Evolutionary conservation across 2,329 filamentous ascomycete genomes (phyloP), one percentile per base, ranked within the genome.

Genomic region (Xylariaceae sp.): DNA sequence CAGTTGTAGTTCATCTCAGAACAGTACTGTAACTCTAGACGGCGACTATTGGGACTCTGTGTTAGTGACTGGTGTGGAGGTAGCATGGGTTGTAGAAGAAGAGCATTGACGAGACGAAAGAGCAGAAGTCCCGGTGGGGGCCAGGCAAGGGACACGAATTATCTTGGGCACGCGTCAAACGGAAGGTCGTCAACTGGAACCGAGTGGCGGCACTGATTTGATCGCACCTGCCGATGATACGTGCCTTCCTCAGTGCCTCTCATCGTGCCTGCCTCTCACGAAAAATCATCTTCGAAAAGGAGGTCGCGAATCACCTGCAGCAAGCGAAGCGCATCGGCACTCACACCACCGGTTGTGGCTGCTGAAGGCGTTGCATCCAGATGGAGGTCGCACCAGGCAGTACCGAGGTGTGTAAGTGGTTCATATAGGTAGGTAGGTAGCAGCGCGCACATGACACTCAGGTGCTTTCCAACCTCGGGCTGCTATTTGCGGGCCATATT

Each of bases 1-100:
- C 53, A 60, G 54, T 50, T 58, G 61, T 56, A 45, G 58, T 54
- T 71, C 69, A 70, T 64, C 59, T 70, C 67, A 71, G 70, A 62
- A 63, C 66, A 59, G 9, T 45, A 11, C 42, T n/a, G 9, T 6
- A 45, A 45, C 42, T 45, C 3, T 45, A 4, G 42, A 45, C 9
- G 11, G 23, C 23, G 23, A 30, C 23, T 30, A 30, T 30, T 30
- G 23, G 23, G 23, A 30, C 23, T 30, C 23, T 30, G 23, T 4
- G 23, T 30, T 30, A 30, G 23, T 30, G 23, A 30, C 23, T 30
- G 23, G 23, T 30, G 23, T 30, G 23, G 23, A 30, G 23, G 23
- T 30, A 5, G 23, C 23, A 30, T 30, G 5, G 23, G 23, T 5
- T 30, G 23, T 30, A 45, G 13, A 6, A 6, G 42, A 3, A 15